Percentiles rank a stretch among this genome's conserved stretches.
Conservation (phyloP, 1,284 basidiomycete species). For the Phaffia rhodozyma region DNA sequence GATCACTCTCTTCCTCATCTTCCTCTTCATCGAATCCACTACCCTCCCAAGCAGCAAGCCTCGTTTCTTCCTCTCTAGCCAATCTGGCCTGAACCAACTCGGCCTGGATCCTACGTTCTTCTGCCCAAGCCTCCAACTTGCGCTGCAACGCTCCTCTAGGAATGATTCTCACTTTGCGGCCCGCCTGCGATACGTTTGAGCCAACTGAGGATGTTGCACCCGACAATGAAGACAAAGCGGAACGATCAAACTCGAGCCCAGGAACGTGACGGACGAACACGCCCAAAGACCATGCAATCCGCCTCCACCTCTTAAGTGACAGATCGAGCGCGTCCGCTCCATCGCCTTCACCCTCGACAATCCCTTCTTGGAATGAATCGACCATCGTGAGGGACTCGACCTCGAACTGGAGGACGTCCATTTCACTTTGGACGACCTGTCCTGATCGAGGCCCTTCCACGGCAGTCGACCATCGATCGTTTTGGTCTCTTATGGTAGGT, state of each 20-base stretch:
- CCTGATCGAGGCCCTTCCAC: background rate
- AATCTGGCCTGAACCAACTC: conserved; percentile 46
- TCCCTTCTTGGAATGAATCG: conserved; percentile 49
- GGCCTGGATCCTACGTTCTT: conserved; percentile 49
- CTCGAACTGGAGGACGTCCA: conserved; percentile 59
- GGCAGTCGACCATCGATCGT: conserved; percentile 29
- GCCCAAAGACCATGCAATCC: conserved; percentile 59
- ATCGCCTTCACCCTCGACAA: conserved; percentile 54
- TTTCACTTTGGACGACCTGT: conserved; percentile 45
- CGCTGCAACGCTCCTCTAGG: conserved; percentile 54
- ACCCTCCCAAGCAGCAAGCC: conserved; percentile 6
- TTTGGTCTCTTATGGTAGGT: conserved; percentile 31
- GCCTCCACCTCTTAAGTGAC: conserved; percentile 49
- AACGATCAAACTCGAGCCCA: conserved; percentile 54
- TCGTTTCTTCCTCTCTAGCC: conserved; percentile 23
- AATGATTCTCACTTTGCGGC: conserved; percentile 47
- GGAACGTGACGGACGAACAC: conserved; percentile 58
- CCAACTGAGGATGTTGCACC: background rate
- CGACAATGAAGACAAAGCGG: conserved; percentile 15
- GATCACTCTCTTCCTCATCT: conserved; percentile 20
- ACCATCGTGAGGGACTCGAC: conserved; percentile 42
- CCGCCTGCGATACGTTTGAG: conserved; percentile 28
- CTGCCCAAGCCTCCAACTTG: conserved; percentile 58
- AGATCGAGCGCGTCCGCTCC: conserved; percentile 46
- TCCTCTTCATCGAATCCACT: conserved; percentile 21